Evolutionary conservation across 1,284 basidiomycete genomes (phyloP), one percentile per base, ranked within the genome.

Genomic region (Violaceomyces palustris): DNA sequence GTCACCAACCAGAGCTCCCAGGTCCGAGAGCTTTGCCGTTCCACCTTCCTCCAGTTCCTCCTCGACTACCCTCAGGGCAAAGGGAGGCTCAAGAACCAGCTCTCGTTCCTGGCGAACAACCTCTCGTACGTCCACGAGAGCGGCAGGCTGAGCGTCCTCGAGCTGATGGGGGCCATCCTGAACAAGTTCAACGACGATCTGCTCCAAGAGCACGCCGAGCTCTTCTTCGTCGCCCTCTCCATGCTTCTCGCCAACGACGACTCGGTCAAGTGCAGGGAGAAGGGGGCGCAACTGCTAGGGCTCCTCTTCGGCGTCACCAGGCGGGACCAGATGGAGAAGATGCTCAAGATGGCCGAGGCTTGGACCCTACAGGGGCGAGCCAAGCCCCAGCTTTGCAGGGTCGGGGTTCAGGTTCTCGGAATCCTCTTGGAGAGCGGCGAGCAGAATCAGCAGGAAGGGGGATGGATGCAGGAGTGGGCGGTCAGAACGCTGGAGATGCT

Each of bases 61-160:
- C 82, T 98, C 29, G 93, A 99, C 67, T 99, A 98, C 67, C 94
- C 94, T 1, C 94, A 98, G 73, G 94, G 94, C 27, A 87, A 89
- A 63, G 87, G 86, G 1, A 83, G 93, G 3, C 79, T 98, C 10
- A 84, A 83, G 51, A 85, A 83, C 39, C 88, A 89, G 63, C 87
- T 99, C 80, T 81, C 84, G 0, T 96, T 96, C 77, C 79, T 99
- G 21, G 88, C 90, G 19, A 89, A 88, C 73, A 98, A 99, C 72
- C 76, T 97, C 21, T 84, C 88, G 4, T 99, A 97, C 74, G 81
- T 85, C 23, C 83, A 88, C 72, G 91, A 97, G 67, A 87, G 83
- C 42, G 94, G 94, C 1, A 82, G 94, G 29, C 79, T 83, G 40
- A 96, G 91, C 15, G 88, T 96, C 18, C 83, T 98, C 79, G 92